Percentiles rank a stretch among this genome's conserved stretches.
Evolutionary conservation across 2,329 filamentous ascomycete species (phyloP).

Genomic region (Emericellopsis atlantica): DNA sequence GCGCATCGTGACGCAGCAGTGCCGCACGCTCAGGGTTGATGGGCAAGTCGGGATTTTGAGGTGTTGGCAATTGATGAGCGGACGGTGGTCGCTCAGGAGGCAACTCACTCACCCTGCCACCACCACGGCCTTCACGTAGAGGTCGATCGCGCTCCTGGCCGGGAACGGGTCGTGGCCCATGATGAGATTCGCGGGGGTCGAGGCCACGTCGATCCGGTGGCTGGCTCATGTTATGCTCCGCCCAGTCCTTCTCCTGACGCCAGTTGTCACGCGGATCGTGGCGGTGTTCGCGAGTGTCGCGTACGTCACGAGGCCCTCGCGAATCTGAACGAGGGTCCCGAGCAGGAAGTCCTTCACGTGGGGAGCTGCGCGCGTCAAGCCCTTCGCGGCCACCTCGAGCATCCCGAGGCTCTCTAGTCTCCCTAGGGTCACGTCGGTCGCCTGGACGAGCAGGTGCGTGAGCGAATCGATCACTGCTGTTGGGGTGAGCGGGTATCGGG

Average conservation of each 20-base stretch:
- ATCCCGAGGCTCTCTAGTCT: conserved; percentile 11
- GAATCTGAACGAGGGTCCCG: conserved; percentile 9
- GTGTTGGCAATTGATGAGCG: conserved; percentile 12
- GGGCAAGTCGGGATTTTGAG: conserved; percentile 24
- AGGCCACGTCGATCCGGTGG: no score
- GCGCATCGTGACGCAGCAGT: conserved; percentile 25
- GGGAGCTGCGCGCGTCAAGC: conserved; percentile 9
- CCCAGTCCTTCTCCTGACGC: conserved; percentile 25
- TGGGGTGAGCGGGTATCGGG: conserved; percentile 32
- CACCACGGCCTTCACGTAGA: conserved; percentile 14
- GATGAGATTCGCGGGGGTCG: not conserved
- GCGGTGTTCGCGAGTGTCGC: no score
- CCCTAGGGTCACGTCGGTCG: conserved; percentile 20
- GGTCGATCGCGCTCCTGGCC: conserved; percentile 27
- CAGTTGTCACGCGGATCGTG: conserved; percentile 19
- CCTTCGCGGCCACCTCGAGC: conserved; percentile 10
- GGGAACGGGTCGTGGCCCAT: not conserved
- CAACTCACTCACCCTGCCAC: conserved; percentile 13
- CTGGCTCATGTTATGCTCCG: conserved; percentile 7
- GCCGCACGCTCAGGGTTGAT: conserved; percentile 45
- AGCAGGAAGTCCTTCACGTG: conserved; percentile 8
- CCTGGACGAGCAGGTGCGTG: no score
- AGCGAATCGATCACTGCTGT: no score
- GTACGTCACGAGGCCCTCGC: conserved; percentile 19
- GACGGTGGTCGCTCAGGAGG: conserved; percentile 14